phyloP scores from a whole-genome alignment of 495 filamentous ascomycete species.

The Clohesyomyces aquaticus region DNA sequence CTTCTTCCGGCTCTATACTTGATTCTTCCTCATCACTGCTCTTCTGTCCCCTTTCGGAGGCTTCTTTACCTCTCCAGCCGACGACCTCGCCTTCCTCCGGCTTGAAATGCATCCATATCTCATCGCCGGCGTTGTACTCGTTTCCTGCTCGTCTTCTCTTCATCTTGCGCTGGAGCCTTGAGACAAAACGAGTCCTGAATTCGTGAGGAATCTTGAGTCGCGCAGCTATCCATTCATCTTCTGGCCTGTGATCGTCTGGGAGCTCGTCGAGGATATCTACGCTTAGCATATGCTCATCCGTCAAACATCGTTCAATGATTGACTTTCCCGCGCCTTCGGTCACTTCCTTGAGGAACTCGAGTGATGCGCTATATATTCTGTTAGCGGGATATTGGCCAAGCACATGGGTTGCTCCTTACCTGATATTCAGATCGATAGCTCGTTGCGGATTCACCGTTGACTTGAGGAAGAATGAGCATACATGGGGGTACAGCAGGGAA shows the following conservation, averaged over 20 bases:
- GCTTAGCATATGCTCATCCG: constrained; percentile 51
- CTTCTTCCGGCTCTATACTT: constrained; percentile 44
- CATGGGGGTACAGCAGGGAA: constrained; percentile 60
- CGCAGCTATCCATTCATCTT: constrained; percentile 53
- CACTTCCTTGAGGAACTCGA: constrained; percentile 57
- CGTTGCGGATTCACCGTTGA: constrained; percentile 59
- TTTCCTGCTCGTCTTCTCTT: constrained; percentile 29
- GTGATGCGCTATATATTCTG: constrained; percentile 36
- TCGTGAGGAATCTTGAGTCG: constrained; percentile 56
- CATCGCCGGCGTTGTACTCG: constrained; percentile 46
- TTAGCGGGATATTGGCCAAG: constrained; percentile 37
- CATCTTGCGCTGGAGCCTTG: constrained; percentile 43
- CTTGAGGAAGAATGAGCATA: constrained; percentile 60
- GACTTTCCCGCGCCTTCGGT: constrained; percentile 45
- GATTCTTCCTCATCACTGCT: constrained; percentile 36
- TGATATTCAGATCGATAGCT: constrained; percentile 61
- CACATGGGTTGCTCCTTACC: constrained; percentile 8
- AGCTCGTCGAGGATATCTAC: constrained; percentile 44
- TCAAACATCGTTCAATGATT: constrained; percentile 47
- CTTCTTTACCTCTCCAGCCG: constrained; percentile 40
- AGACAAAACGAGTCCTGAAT: constrained; percentile 47
- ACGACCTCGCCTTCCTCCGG: constrained; percentile 55
- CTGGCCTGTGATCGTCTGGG: constrained; percentile 51
- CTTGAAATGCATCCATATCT: constrained; percentile 59
- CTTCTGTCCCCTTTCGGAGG: constrained; percentile 37